Evolutionary conservation across 805 yeast species (phyloP), one percentile per base, ranked within the genome.

Genomic region (Wickerhamia fluorescens): DNA sequence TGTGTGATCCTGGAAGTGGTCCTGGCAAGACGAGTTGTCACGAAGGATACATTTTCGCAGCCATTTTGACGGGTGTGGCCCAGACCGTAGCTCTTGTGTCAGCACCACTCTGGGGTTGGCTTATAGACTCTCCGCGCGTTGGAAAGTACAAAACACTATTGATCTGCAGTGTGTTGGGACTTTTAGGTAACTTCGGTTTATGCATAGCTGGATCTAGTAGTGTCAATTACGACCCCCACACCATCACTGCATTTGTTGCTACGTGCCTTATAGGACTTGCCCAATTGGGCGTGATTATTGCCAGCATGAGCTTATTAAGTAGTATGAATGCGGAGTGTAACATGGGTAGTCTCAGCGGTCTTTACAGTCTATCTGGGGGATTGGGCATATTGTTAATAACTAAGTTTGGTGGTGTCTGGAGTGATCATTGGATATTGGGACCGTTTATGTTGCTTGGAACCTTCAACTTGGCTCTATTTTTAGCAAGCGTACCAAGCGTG

Each of bases 331-430:
- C 65, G 17, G 53, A 65, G 19, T 54, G 51, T 14, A 56, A 65
- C 33, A 69, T 72, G 27, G 87, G 87, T n/a, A 63, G 81, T 3
- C 66, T 80, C 23, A 68, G 79, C 28, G 89, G 89, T 5, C 71
- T 77, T 8, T 77, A 75, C 46, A 69, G 79, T n/a, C 66, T 80
- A 31, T 58, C 68, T 38, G 87, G 86, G 11, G 84, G 84, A 1
- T 28, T 75, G 6, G 89, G 89, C 2, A 76, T 79, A 16, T 53
- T 80, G 33, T 29, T 75, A 1, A 54, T 78, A 16, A 68, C 77
- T 20, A 73, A 71, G 42, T 20, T 76, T 7, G 88, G 87, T 5
- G 87, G 87, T 4, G 43, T 54, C 10, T 56, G 73, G 38, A 71
- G 79, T 14, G 85, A 78, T 44, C 29, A 38, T 20, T 73, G 76